Base-by-base conservation (phyloP, 768 basidiomycete genomes). In the Kwoniella dejecticola region DNA sequence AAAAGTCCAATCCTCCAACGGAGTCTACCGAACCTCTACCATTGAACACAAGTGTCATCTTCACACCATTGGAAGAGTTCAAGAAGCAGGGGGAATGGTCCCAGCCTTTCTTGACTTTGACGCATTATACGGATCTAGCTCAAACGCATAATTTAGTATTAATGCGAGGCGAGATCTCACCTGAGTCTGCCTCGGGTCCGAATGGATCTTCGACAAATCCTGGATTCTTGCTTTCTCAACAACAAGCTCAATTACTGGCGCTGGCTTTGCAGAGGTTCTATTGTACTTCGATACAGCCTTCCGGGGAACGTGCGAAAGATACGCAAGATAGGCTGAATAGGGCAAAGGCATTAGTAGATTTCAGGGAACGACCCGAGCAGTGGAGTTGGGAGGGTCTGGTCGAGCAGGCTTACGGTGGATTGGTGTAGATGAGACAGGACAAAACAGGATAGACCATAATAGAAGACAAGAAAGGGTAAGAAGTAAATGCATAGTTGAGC, bases 61-160 rank as follows among this genome's bases (percentile, higher is more conserved):
- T 95, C 82, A 93, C 96, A 0, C 90, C 94, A 1, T 83, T 98
- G 42, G 88, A 89, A 67, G 95, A 97, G 80, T 99, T 91, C 84
- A 95, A 96, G 78, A 79, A 86, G 58, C 87, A 89, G 40, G 83
- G 84, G 53, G 83, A 88, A 17, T 97, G 88, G 77, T 89, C 96
- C 6, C 93, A 91, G 4, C 94, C 95, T 0, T 90, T 91, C 74
- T 83, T 99, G 24, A 89, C 89, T 23, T 72, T 97, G 38, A 97
- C 94, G 3, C 86, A 90, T 77, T 97, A 98, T 79, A 88, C 94
- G 50, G 94, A 98, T 71, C 81, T 99, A 4, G 85, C 87, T 1
- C 78, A 83, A 17, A 86, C 89, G 3, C 91, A 97, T 71, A 87
- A 85, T 11, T 76, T 89, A 45, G 90, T 97, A 2, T 84, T 99